Base-by-base conservation (phyloP, 1,284 basidiomycete species). In the Xerocomus amazonicus region DNA sequence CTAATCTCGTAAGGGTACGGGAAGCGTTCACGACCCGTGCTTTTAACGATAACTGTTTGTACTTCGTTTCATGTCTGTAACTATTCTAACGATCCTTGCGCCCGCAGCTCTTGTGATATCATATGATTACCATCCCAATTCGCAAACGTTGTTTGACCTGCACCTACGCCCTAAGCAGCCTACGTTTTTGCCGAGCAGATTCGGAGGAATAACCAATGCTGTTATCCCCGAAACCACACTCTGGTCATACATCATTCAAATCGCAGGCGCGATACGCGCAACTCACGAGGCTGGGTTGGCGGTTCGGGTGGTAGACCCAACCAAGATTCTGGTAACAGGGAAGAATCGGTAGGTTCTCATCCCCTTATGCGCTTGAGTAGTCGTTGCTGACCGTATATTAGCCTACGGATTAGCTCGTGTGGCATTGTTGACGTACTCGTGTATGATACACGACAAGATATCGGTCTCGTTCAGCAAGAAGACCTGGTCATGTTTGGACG, bases 11-110 rank as follows among this genome's bases (percentile, higher is more conserved):
- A 26, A 74, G 82, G 16, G 76, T 98, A 8, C 81, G 83, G 41
- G 97, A 99, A 69, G 97, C 96, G 0, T 99, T 99, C 72, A 98
- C 97, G 0, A 97, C 95, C 0, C 81, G 89, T 37, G 84, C 91
- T 0, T 99, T 99, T 69, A 84, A 86, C 52, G 97, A 98, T 66
- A 87, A 85, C 59, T 97, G 93, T 95, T 61, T 53, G 85, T 76
- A 13, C 43, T 43, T 44, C 31, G 31, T 37, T 51, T 34, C 35
- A 9, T 43, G 33, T 35, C 26, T 27, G 34, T 40, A 43, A 43
- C 46, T 47, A 23, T 43, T 58, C 46, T 54, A 43, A 56, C 38
- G 40, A 53, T 27, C 45, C n/a, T 33, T 14, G 26, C 17, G 38
- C n/a, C 17, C 29, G 12, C 57, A 96, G 92, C 96, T 9, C 80